A percentile compares a stretch with the other conserved stretches of the same genome.
phyloP scores from a whole-genome alignment of 148 eudicot genomes.

The Euryodendron excelsum region DNA sequence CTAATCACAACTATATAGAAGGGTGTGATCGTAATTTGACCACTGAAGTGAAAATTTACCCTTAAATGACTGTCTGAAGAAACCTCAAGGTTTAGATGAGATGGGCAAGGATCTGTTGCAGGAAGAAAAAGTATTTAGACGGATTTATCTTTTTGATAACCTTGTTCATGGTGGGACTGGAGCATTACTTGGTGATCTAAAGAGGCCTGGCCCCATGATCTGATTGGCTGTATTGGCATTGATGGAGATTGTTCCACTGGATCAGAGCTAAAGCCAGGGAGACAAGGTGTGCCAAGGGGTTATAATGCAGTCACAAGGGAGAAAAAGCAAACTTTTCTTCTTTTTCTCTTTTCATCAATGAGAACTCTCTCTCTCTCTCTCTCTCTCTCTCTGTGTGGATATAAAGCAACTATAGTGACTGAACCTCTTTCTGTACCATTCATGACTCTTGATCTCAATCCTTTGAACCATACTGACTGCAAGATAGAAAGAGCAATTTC shows the following conservation, averaged over 20 bases:
- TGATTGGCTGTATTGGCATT: neutral
- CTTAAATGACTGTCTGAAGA: neutral
- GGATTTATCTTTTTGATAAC: too few relatives aligned
- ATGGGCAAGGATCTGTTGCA: too few relatives aligned
- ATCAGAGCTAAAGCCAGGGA: conserved; percentile 10
- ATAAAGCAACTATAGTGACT: conserved; percentile 20
- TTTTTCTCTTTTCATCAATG: conserved; percentile 7
- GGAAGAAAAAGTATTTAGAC: neutral
- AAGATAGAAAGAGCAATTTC: neutral
- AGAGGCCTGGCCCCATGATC: neutral
- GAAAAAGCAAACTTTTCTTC: conserved; percentile 33
- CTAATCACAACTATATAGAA: neutral
- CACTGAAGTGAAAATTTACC: neutral
- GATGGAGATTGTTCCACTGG: neutral
- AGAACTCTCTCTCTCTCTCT: conserved; percentile 2
- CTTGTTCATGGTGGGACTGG: too few relatives aligned
- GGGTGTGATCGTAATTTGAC: neutral
- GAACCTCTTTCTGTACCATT: neutral
- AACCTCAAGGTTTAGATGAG: neutral
- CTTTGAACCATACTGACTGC: neutral
- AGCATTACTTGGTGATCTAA: neutral
- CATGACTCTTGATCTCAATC: conserved; percentile 1
- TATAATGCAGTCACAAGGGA: conserved; percentile 51
- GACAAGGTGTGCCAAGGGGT: conserved; percentile 48
- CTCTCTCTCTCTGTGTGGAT: neutral